Evolutionary conservation across 2,329 filamentous ascomycete species (phyloP), one percentile per base, ranked within the genome.

Genomic region (Didymella glomerata): DNA sequence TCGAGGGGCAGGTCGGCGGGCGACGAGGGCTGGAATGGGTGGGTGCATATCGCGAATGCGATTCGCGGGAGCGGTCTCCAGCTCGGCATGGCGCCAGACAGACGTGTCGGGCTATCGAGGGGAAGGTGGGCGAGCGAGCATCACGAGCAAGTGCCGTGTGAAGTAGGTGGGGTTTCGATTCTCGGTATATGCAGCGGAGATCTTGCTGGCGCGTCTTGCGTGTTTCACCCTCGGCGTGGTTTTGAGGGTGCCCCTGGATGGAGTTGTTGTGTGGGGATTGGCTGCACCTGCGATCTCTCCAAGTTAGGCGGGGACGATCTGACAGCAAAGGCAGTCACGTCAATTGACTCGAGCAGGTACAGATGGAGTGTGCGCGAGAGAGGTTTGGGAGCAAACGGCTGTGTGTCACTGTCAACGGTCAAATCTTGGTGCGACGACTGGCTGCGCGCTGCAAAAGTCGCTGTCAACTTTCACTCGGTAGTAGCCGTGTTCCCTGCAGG

Each of bases 31-130:
- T 90, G 85, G 81, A 99, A 99, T 36, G 95, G 95, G 78, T 93
- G 96, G 68, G 90, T 93, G 83, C 94, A 95, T 79, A 99, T 91
- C 70, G 94, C 96, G 83, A 98, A 99, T 76, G 93, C 95, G 83
- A 99, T 97, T 73, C 92, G 91, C 79, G 93, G 92, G 78, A 99
- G 86, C 74, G 95, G 94, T 86, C 91, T 89, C 95, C 95, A 99
- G 86, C 93, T 68, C 67, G 76, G 70, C 76, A 78, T 78, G 69
- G 71, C 74, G 63, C 68, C 67, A 34, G 64, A 65, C 67, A 28
- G 64, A 64, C 61, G 67, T 65, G 61, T 57, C 56, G 70, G 60
- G 68, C 69, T 75, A 73, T 73, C 63, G 64, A 62, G 63, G 65
- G 61, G 45, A 48, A 48, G 56, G 64, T 63, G 58, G 71, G 69